Base-by-base conservation (phyloP, 257 asterid species). In the Ophiorrhiza pumila region DNA sequence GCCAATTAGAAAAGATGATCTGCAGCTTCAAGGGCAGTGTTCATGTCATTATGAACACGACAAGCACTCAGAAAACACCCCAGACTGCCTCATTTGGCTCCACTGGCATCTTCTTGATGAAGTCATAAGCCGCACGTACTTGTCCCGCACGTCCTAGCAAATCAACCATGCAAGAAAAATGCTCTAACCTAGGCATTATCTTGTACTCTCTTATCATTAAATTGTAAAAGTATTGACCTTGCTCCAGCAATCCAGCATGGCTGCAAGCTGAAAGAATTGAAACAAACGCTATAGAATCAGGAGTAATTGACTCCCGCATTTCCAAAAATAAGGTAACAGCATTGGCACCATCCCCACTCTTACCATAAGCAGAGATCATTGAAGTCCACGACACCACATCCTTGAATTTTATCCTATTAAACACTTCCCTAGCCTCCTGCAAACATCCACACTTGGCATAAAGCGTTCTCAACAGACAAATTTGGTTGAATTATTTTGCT, bases 321-420 rank as follows among this genome's bases (percentile, higher is more conserved):
- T 83, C 74, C 17, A 85, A 78, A 80, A 91, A 94, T 27, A 91
- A 63, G 14, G 75, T 87, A 47, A 89, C 80, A 42, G 91, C 97
- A 74, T 82, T 77, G 13, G 72, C 74, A 34, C 99, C 97, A 73
- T 86, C 87, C n/a, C 97, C 97, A 47, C 93, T 87, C 79, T 86
- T 87, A 47, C 97, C 96, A 64, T 87, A 91, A 34, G 97, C 97
- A 60, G 91, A 85, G 84, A 88, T 85, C 89, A 94, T 70, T 17
- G 96, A 94, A 67, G 97, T 94, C 98, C 97, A 94, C 14, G 97
- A 91, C 22, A 94, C 85, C 47, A 94, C 91, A 82, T 94, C 97
- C 77, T 79, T 86, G 27, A 75, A 47, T 27, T 4, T 74, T 91
- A 90, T 91, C 57, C 64, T 84, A 14, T 90, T 92, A 69, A 94